These are phyloP conservation scores for Phaffia rhodozyma DNA, from an alignment of 1,284 basidiomycete genomes.

Conservation along the genomic window DNA sequence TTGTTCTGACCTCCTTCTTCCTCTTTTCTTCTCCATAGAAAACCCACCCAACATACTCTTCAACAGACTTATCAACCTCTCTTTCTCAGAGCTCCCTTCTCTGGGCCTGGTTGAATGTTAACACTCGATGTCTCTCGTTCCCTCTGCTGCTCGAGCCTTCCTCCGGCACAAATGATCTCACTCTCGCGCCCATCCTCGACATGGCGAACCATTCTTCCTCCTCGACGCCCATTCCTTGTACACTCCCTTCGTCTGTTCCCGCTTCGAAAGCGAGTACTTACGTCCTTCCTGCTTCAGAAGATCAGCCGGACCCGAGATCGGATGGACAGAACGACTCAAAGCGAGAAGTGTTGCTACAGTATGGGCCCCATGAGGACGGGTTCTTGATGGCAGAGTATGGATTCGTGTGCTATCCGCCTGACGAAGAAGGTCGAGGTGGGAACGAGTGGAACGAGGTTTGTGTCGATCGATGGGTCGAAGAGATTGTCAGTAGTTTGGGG, in stretches of 20 bases:
- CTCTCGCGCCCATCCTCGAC: constrained; percentile 14
- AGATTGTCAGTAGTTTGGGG: background rate
- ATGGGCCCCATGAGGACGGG: constrained; percentile 12
- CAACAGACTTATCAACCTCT: background rate
- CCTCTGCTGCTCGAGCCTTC: constrained; percentile 9
- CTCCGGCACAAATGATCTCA: constrained; percentile 7
- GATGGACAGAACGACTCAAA: background rate
- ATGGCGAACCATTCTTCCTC: constrained; percentile 13
- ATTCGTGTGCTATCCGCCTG: constrained; percentile 3
- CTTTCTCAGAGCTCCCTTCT: constrained; percentile 2
- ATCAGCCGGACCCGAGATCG: background rate
- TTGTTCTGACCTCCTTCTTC: background rate
- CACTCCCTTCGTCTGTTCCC: background rate
- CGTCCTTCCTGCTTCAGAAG: constrained; percentile 8
- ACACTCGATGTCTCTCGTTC: constrained; percentile 15
- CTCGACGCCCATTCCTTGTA: constrained; percentile 5
- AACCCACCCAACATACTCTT: background rate
- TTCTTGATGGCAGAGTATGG: constrained; percentile 17
- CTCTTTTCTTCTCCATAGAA: background rate
- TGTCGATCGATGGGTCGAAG: background rate
- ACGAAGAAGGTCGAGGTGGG: background rate
- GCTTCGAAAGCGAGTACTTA: constrained; percentile 1
- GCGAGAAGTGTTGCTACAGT: constrained; percentile 12
- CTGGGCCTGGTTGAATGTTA: constrained; percentile 16
- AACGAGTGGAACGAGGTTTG: constrained; percentile 16